Evolutionary conservation across 2,329 filamentous ascomycete species (phyloP), one percentile per base, ranked within the genome.

Genomic region (Didymella pinodella): DNA sequence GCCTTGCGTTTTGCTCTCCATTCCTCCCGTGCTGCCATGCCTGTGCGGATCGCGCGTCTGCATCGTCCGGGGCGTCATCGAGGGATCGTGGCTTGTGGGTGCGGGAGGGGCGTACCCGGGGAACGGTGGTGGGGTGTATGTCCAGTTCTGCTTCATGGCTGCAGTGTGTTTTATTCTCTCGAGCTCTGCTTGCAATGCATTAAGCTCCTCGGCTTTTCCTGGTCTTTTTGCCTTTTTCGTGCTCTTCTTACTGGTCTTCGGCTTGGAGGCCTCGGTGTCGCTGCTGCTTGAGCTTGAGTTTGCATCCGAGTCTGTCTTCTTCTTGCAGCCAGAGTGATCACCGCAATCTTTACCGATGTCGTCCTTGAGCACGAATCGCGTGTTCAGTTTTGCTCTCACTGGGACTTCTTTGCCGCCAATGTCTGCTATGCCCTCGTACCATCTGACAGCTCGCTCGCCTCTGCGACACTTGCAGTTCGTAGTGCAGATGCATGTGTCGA

Each of bases 401-500:
- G 47, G 55, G 6, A 48, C 14, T 3, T 54, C 48, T 7, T 57
- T 56, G 8, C 49, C 54, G 0, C 61, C 54, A 0, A 44, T 50
- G 2, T 56, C 54, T 20, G 48, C 50, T 10, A n/a, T 34, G 3
- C 32, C 25, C 4, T 45, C 40, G 7, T 59, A 45, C 49, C 46
- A 18, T 53, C 26, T 14, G 47, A 57, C 25, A 7, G 72, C 69
- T 6, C 71, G 65, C 29, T 72, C 66, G 1, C 70, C 69, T 32
- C 71, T 70, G 11, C 71, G 63, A 53, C 71, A 74, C 2, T 51
- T 65, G 48, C 73, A 75, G 14, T 62, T 61, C 7, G 63, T 70
- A 1, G 71, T 72, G 51, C 73, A 75, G 4, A 59, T 66, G 54
- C 73, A 75, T 3, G 69, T 70, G 43, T 74, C 71, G 1, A 75